phyloP scores from a whole-genome alignment of 2,329 filamentous ascomycete species.

The Pezicula radicicola region DNA sequence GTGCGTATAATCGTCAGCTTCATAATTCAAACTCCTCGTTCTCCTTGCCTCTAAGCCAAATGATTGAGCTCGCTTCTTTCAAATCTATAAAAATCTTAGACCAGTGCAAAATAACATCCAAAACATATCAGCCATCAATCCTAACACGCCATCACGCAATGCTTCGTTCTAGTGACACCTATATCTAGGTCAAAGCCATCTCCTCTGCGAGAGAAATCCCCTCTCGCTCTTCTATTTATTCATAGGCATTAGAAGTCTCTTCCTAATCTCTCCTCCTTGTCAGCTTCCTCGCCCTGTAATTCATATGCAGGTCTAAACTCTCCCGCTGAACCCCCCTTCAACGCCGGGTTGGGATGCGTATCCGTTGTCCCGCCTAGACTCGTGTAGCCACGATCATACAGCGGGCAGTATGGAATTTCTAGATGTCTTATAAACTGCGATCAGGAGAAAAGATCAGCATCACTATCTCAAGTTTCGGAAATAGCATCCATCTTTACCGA shows the following conservation, averaged over 20 bases:
- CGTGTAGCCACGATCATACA: conserved; percentile 90
- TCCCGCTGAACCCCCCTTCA: conserved; percentile 41
- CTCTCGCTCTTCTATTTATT: too few species aligned
- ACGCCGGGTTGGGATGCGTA: conserved; percentile 82
- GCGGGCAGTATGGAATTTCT: conserved; percentile 75
- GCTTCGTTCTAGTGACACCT: too few species aligned
- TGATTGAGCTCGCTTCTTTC: too few species aligned
- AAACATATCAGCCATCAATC: too few species aligned
- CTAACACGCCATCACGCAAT: too few species aligned
- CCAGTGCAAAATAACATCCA: too few species aligned
- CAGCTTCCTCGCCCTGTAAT: conserved; percentile 66
- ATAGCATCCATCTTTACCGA: neutral
- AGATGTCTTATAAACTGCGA: conserved; percentile 74
- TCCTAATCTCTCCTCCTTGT: conserved; percentile 68
- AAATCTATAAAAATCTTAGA: too few species aligned
- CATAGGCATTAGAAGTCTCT: conserved; percentile 48
- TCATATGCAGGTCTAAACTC: conserved; percentile 73
- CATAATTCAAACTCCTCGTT: too few species aligned
- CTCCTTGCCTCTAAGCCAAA: too few species aligned
- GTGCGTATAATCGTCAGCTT: too few species aligned
- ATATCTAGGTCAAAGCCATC: too few species aligned
- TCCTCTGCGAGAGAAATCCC: too few species aligned
- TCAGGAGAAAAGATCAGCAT: conserved; percentile 10
- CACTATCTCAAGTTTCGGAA: neutral
- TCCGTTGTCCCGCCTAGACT: conserved; percentile 87